Evolutionary conservation across 139 green algal species (phyloP).

Genomic region (Tetradesmus obliquus): DNA sequence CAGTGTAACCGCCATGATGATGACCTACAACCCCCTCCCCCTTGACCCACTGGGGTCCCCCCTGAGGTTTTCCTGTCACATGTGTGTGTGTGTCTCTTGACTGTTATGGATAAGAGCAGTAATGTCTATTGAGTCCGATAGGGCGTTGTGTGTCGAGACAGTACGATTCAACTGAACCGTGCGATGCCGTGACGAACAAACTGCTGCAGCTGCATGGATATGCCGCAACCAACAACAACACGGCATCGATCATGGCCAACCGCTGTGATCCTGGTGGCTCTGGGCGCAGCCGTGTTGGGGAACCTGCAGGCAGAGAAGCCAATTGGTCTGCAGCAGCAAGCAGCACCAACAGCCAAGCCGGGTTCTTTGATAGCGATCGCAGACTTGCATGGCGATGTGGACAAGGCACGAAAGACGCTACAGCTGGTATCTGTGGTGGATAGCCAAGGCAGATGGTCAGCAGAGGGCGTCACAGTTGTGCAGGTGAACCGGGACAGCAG

Average conservation of each 20-base stretch:
- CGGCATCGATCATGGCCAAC: background rate
- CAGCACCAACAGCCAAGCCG: background rate
- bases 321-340: background rate
- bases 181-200: background rate
- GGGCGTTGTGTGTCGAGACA: too few relatives aligned
- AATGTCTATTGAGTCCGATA: too few relatives aligned
- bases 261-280: background rate
- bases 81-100: too few relatives aligned
- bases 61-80: too few relatives aligned
- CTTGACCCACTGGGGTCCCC: too few relatives aligned
- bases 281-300: background rate
- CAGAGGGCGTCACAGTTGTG: background rate
- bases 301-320: background rate
- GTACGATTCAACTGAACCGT: too few relatives aligned
- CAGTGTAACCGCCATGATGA: background rate
- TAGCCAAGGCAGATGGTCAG: background rate
- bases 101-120: too few relatives aligned
- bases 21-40: background rate
- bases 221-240: background rate
- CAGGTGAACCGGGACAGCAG: background rate
- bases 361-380: conserved; percentile 11
- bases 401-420: background rate
- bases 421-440: background rate
- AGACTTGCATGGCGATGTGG: conserved; percentile 37
- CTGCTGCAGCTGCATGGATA: background rate